Percentiles rank a stretch among this genome's conserved stretches.
Evolutionary conservation across 2,329 filamentous ascomycete genomes (phyloP).

Genomic region (Xylaria polymorpha): DNA sequence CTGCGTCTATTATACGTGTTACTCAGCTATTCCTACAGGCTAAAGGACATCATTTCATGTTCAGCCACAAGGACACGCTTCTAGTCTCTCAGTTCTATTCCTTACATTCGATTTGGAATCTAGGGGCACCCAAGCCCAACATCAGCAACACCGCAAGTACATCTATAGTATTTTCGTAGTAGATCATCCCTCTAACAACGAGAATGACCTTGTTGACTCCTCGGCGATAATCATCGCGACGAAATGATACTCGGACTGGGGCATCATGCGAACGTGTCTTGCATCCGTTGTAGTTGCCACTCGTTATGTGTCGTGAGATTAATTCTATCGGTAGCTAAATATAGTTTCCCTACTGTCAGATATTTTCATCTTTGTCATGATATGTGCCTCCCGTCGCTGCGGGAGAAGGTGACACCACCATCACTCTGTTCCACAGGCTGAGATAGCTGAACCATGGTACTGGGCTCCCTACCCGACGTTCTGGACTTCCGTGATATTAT

Average conservation of each 20-base stretch:
- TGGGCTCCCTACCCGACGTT: conserved; percentile 6
- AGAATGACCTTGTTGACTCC: background rate
- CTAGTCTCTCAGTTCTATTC: background rate
- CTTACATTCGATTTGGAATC: background rate
- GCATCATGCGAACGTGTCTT: background rate
- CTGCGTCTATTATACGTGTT: background rate
- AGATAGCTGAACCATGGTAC: conserved; percentile 27
- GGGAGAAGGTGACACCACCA: background rate
- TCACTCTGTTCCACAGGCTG: background rate
- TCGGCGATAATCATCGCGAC: background rate
- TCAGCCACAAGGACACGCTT: background rate
- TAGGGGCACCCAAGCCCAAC: background rate
- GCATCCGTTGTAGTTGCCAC: background rate
- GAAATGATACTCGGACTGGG: background rate
- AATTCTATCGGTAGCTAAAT: background rate
- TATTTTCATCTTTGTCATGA: background rate
- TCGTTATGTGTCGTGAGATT: background rate
- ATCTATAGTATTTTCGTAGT: background rate
- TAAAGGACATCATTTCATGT: background rate
- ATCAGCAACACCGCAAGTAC: background rate
- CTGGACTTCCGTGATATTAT: background rate
- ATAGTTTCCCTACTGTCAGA: background rate
- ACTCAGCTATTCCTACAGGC: background rate
- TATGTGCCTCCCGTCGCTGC: background rate
- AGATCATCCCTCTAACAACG: too few relatives aligned